Percentiles rank a stretch among this genome's conserved stretches.
Conservation (phyloP, 441 rosid genomes). For the Mallotus japonicus region DNA sequence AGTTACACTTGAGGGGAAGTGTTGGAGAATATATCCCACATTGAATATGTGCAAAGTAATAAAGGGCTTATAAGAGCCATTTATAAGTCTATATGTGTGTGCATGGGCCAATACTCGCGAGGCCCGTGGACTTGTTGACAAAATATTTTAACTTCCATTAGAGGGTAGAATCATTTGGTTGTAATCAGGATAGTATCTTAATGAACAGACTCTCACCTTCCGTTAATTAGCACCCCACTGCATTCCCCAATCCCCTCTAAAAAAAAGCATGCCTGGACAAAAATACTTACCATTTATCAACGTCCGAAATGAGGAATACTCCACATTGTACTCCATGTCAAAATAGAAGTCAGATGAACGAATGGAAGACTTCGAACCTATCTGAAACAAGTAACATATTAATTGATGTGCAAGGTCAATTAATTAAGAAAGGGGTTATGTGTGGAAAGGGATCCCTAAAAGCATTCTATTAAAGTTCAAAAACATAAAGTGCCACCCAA, state of each 20-base stretch:
- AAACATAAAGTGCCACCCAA: conserved; percentile 6
- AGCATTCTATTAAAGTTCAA: conserved; percentile 7
- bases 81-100: no score
- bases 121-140: no score
- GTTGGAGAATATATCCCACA: no score
- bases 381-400: conserved; percentile 40
- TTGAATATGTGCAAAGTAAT: no score
- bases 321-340: conserved; percentile 90
- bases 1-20: no score
- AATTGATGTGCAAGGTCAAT: conserved; percentile 16
- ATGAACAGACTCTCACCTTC: no score
- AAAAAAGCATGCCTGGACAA: conserved; percentile 14
- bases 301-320: conserved; percentile 77
- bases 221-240: no score
- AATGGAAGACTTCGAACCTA: conserved; percentile 37
- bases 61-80: no score
- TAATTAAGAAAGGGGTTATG: conserved; percentile 8
- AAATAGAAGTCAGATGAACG: conserved; percentile 59
- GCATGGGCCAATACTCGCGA: no score
- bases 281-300: conserved; percentile 50
- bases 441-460: conserved; percentile 12
- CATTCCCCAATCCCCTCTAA: no score
- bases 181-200: not conserved
- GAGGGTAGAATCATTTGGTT: not conserved
- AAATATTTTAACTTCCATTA: not conserved